Base-by-base conservation (phyloP, 225 moss, liverwort and hornwort species). In the Marchantia paleacea region DNA sequence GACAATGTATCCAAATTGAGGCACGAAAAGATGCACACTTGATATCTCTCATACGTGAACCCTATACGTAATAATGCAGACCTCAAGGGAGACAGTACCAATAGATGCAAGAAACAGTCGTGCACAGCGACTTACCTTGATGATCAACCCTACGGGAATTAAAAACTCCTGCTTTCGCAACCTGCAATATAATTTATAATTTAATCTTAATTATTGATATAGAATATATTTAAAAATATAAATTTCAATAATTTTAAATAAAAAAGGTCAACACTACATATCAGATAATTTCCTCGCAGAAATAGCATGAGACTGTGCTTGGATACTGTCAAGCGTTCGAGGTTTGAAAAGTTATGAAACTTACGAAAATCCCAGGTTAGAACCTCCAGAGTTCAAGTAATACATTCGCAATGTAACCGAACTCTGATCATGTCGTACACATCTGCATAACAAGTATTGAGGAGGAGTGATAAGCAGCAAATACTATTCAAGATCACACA, bases 341-440 rank as follows among this genome's bases (percentile, higher is more conserved):
- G 50, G 22, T 6, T 18, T 8, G 19, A 68, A 18, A 48, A 0
- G 26, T 12, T 22, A 12, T 62, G 61, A 61, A 67, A 88, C 91
- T 95, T 88, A 97, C 97, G 95, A 95, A 80, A 97, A 97, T 63
- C 97, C 95, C 78, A 97, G 87, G 78, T 90, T 85, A 77, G 95
- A 95, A 86, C 92, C 90, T 78, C 97, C 97, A 70, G 92, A 80
- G 58, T 89, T 89, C 85, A 93, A 80, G 85, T 97, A 97, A 81
- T 97, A 95, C 73, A 93, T 82, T 85, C 97, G 93, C 84, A 93
- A 81, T 50, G 97, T 93, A 28, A 86, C 87, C 4, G 92, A 81
- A 83, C 88, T 90, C 79, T 97, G 94, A 83, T 97, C 97, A 48
- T 85, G 84, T 73, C 92, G 91, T 20, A 92, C 97, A 90, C 97